Percentiles rank a stretch among this genome's conserved stretches.
Conservation (phyloP, 2,329 filamentous ascomycete species). For the Hymenoscyphus scutula region DNA sequence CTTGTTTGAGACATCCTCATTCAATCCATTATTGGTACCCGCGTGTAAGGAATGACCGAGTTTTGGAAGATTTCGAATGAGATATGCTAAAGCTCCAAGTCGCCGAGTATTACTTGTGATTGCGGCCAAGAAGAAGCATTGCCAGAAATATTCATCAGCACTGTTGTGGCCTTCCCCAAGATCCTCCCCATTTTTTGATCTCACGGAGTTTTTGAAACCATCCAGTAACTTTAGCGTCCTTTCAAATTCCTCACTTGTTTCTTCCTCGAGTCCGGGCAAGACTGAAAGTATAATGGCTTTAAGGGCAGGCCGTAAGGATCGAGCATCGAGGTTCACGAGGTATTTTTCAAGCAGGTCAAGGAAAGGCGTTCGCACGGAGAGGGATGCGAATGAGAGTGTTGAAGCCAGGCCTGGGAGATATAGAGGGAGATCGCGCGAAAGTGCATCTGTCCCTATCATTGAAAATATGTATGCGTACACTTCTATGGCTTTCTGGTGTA, state of each 20-base stretch:
- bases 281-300: conserved; percentile 89
- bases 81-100: conserved; percentile 82
- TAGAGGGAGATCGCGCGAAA: conserved; percentile 78
- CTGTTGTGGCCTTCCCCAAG: conserved; percentile 53
- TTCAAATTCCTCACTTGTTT: conserved; percentile 96
- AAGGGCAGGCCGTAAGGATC: conserved; percentile 77
- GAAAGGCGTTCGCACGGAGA: conserved; percentile 83
- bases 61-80: conserved; percentile 74
- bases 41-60: conserved; percentile 48
- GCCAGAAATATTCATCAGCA: conserved; percentile 92
- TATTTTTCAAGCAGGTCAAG: conserved; percentile 80
- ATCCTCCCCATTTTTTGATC: conserved; percentile 50
- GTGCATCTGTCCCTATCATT: conserved; percentile 74
- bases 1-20: conserved; percentile 38
- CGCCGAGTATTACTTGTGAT: conserved; percentile 86
- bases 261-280: conserved; percentile 88
- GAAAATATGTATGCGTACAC: conserved; percentile 89
- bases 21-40: conserved; percentile 35
- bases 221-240: conserved; percentile 77
- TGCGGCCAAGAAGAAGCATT: conserved; percentile 90
- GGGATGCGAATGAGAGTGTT: conserved; percentile 89
- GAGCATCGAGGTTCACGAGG: conserved; percentile 68
- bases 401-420: conserved; percentile 88
- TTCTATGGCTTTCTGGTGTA: conserved; percentile 95
- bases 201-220: conserved; percentile 68